Base-by-base conservation (phyloP, 164 flowering plant genomes). In the Akebia trifoliata region DNA sequence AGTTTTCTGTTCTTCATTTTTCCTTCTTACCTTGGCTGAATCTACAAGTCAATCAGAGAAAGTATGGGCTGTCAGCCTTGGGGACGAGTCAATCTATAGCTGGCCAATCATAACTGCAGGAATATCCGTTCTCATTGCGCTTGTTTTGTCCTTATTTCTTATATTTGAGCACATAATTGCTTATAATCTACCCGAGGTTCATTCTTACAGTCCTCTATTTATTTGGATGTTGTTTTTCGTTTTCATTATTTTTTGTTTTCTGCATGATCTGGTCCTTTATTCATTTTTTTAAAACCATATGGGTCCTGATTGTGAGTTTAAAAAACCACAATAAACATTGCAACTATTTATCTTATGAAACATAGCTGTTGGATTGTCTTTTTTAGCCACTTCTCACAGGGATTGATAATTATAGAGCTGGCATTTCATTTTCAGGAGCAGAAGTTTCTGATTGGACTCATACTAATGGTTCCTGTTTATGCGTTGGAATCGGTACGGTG, bases 401-500 rank as follows among this genome's bases (percentile, higher is more conserved):
- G 35, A 43, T 48, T 60, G 34, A 52, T 51, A 12, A 44, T 32
- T 17, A 36, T 4, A 18, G 7, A 25, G 43, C 49, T 21, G 44
- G 17, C 28, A 15, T 67, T 56, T 20, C 8, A 38, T 78, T n/a
- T 84, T 69, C 96, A 90, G 99, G 99, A 90, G 74, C 99, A 93
- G 74, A 90, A 90, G 59, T 93, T 93, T 70, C 62, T 93, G 55
- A 83, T 93, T 61, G 99, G 96, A 39, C 83, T 93, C 57, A 77
- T 93, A 58, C 76, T 94, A 28, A 90, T 94, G 97, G 99, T 94
- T 57, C 99, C 99, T 61, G 96, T 94, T 50, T 94, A 94, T 78
- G 88, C 99, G 10, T 60, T 78, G 35, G 95, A 94, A 76, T 94
- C 97, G 78, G 99, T 94, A 84, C 26, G 74, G 37, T 43, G 18